These are phyloP conservation scores for Elsinoe fawcettii DNA, from an alignment of 2,329 filamentous ascomycete genomes.

Conservation along the genomic window DNA sequence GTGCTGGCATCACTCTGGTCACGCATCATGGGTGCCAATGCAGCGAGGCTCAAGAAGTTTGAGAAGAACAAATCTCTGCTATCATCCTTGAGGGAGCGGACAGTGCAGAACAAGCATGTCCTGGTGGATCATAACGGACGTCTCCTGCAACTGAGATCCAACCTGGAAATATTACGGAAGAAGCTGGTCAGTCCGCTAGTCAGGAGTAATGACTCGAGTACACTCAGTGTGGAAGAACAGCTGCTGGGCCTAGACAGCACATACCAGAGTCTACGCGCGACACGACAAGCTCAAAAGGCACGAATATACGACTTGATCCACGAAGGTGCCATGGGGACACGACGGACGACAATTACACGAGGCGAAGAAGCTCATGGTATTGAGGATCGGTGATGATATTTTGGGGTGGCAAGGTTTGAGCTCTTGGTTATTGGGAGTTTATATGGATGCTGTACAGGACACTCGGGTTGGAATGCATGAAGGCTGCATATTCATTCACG, in stretches of 20 bases:
- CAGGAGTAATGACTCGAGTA: slow-evolving; percentile 58
- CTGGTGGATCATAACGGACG: slow-evolving; percentile 81
- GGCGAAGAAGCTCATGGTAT: slow-evolving; percentile 18
- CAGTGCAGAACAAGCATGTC: slow-evolving; percentile 77
- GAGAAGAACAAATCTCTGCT: slow-evolving; percentile 81
- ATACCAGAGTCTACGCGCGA: slow-evolving; percentile 65
- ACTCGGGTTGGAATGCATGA: neutral
- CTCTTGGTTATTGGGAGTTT: neutral
- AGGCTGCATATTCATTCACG: neutral
- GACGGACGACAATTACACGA: slow-evolving; percentile 10
- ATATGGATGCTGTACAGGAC: neutral
- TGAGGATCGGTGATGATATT: slow-evolving; percentile 16
- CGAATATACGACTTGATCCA: slow-evolving; percentile 76
- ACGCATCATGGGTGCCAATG: slow-evolving; percentile 68
- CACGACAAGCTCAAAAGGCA: slow-evolving; percentile 71
- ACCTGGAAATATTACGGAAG: slow-evolving; percentile 72
- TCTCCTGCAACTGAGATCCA: slow-evolving; percentile 74
- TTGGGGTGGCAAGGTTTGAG: neutral
- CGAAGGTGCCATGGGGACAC: slow-evolving; percentile 38
- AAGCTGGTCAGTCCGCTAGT: slow-evolving; percentile 82
- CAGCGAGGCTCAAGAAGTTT: slow-evolving; percentile 73
- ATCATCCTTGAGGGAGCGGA: slow-evolving; percentile 69
- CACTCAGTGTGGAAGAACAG: slow-evolving; percentile 73
- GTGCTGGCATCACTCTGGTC: slow-evolving; percentile 81
- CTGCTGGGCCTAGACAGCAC: slow-evolving; percentile 74